These are phyloP conservation scores for Suillus discolor DNA, from an alignment of 768 basidiomycete genomes.

Conservation along the genomic window DNA sequence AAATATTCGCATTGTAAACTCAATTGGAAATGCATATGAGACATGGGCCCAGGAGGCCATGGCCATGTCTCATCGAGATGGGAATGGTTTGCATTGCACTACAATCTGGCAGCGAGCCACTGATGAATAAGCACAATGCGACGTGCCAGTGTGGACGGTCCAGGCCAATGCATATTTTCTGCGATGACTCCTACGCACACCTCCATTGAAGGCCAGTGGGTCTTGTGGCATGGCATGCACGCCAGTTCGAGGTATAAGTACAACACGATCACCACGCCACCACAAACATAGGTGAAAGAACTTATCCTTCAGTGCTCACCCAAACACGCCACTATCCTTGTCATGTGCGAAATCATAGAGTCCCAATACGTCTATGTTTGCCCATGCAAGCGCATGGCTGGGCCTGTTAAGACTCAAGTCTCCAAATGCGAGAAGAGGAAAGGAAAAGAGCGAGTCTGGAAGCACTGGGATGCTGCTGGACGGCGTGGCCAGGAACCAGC, in stretches of 20 bases:
- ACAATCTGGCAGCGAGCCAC: background rate
- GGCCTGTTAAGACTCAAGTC: background rate
- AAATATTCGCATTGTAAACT: background rate
- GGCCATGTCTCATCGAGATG: background rate
- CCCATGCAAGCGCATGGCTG: background rate
- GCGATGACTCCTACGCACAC: background rate
- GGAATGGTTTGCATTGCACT: background rate
- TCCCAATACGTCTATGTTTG: background rate
- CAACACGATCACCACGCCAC: background rate
- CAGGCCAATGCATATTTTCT: background rate
- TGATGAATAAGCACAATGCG: background rate
- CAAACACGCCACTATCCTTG: background rate
- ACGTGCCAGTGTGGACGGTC: background rate
- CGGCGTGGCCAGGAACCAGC: background rate
- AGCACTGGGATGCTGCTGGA: background rate
- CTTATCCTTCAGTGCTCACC: too few relatives aligned
- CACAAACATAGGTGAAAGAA: background rate
- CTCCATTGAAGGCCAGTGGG: background rate
- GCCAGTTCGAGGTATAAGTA: background rate
- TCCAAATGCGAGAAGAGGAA: background rate
- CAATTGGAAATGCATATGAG: background rate
- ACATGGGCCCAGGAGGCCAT: background rate
- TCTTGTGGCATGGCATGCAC: background rate
- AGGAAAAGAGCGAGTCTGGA: background rate
- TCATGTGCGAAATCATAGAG: constrained; percentile 4